Base-by-base conservation (phyloP, 331 rosid genomes). In the Quercus phellos region DNA sequence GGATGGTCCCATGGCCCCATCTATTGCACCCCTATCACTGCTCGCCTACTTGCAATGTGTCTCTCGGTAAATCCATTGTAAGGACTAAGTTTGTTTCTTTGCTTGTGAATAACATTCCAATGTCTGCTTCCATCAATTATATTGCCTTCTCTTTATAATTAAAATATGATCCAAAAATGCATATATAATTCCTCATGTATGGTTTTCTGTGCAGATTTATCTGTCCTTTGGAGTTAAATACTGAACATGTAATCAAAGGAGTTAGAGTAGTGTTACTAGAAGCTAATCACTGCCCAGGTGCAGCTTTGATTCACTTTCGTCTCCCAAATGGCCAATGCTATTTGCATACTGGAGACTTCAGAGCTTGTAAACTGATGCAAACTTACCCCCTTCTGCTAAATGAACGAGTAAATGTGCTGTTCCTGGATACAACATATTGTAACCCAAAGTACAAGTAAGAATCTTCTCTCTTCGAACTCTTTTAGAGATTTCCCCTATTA, bases 261-360 rank as follows among this genome's bases (percentile, higher is more conserved):
- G 74, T 84, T 71, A 84, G 78, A 80, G 90, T 87, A 50, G 82
- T 86, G 72, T 77, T 87, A 53, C 80, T 87, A 34, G 90, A 87
- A 72, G 90, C 90, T 61, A 87, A 84, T 61, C 90, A 87, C 56
- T 87, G 90, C 67, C 90, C 90, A 24, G 90, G 90, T 71, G 90
- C 90, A 70, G 87, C 87, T 84, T 82, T 87, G 85, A 79, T 87
- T 79, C 85, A 82, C 86, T 79, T 84, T 54, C 43, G 43, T 69
- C 81, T 84, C 61, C 80, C 88, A 82, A 79, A 87, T 77, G 87
- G 87, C 32, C 88, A 82, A 71, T 5, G 80, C 43, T 82, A 77
- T 84, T 84, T 87, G 75, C 90, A 87, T 51, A 87, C 90, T 6
- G 90, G 90, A 70, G 90, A 87, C 76, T 87, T 87, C 13, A 84